Conservation (phyloP, 2,329 filamentous ascomycete species). For the Chrysoporthe puriensis region DNA sequence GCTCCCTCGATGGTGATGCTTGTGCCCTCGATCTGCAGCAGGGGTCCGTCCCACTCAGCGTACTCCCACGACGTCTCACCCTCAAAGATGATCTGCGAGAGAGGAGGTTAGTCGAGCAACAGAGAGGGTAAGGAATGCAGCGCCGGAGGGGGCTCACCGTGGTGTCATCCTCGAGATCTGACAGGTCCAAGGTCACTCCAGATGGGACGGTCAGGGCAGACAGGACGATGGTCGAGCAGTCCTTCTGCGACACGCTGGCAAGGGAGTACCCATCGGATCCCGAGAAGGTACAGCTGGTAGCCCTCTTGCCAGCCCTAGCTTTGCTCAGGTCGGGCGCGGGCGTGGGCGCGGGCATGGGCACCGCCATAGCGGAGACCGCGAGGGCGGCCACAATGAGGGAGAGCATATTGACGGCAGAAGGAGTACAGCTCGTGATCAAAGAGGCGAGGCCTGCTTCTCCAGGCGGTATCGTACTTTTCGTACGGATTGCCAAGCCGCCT, state of each 20-base stretch:
- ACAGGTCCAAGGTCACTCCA: conserved; percentile 62
- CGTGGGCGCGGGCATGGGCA: conserved; percentile 21
- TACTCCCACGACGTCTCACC: conserved; percentile 69
- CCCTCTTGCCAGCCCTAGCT: conserved; percentile 21
- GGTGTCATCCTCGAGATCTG: conserved; percentile 48
- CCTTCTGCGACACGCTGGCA: conserved; percentile 51
- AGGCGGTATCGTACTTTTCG: neutral
- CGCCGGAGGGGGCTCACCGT: conserved; percentile 42
- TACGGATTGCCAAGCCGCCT: conserved; percentile 4
- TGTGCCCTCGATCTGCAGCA: conserved; percentile 63
- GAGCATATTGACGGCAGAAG: conserved; percentile 13
- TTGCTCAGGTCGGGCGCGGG: conserved; percentile 18
- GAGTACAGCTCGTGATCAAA: neutral
- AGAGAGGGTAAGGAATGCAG: neutral
- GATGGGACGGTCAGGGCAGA: conserved; percentile 58
- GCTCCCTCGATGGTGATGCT: conserved; percentile 57
- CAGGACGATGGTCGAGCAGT: conserved; percentile 57
- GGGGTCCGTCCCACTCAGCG: conserved; percentile 66
- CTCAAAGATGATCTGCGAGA: conserved; percentile 57
- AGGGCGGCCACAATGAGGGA: conserved; percentile 25
- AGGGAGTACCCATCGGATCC: conserved; percentile 44
- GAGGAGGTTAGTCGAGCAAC: conserved; percentile 17
- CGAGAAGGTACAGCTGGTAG: conserved; percentile 56
- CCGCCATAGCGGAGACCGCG: conserved; percentile 25
- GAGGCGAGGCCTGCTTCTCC: conserved; percentile 4